Evolutionary conservation across 306 rosid species (phyloP), one percentile per base, ranked within the genome.

Genomic region (Prunus padus): DNA sequence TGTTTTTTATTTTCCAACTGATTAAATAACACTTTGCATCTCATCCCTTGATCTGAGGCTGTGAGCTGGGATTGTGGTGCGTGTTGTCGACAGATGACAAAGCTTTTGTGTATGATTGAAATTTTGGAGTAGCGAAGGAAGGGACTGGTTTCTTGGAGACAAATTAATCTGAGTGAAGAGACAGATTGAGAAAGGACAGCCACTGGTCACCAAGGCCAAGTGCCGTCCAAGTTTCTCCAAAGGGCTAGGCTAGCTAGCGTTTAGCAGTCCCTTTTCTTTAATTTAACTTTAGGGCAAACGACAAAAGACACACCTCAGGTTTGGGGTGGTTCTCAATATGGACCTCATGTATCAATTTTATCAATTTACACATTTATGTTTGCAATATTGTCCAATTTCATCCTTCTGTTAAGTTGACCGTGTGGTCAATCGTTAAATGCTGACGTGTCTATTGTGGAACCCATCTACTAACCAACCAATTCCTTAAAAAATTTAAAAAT

Each of bases 151-250:
- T 63, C 11, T 63, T 31, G 68, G 13, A 8, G 23, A 31, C 23
- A 63, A 51, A 16, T 51, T 16, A 1, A 37, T 6, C 42, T 37
- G 9, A 37, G 42, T 37, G 42, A 37, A 37, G 42, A 37, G 57
- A 49, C 56, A 55, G 44, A 66, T 68, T 16, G 65, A 42, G 60
- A 46, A 65, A 68, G 71, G 30, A 63, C 47, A 31, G 62, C 59
- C 20, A 10, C 51, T 59, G 33, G 13, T 67, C 65, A 63, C 77
- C 72, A 50, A 52, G 31, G 5, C 52, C 67, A 51, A 67, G 65
- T 61, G 72, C 20, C 66, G 49, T 67, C 63, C 4, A 66, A 73
- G 49, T 64, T 25, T 68, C 42, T 45, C 16, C 75, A 45, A 68
- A 6, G 33, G 37, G 37, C 65, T 25, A 13, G 16, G 18, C 31